Evolutionary conservation across 345 rosid genomes (phyloP), one percentile per base, ranked within the genome.

Genomic region (Adansonia digitata): DNA sequence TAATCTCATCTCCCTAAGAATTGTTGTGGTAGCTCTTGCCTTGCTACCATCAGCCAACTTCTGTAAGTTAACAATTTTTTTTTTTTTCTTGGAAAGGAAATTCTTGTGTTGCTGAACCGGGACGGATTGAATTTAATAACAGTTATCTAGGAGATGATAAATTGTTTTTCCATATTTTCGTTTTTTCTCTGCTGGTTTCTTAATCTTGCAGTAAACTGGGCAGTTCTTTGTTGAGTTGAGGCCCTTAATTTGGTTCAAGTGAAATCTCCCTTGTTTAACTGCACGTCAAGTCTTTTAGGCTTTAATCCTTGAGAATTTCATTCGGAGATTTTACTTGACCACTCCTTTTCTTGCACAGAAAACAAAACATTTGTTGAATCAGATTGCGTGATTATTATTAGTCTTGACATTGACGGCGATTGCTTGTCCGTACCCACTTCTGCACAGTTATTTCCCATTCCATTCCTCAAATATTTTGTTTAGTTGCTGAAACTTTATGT

Each of bases 1-100:
- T 93, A 81, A 66, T 93, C 17, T 69, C 86, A 7, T 72, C 88
- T 20, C 84, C 77, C 2, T 82, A 73, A 73, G 71, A 45, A 57
- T 66, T 0, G 56, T n/a, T n/a, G 37, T 43, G 59, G 62, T 65
- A 18, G 24, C 60, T 8, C 60, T 43, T 43, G 46, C 11, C 5
- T 57, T 31, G 6, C 42, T 65, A 40, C 73, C 75, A 71, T 74
- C 39, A 45, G 34, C 71, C 42, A 73, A 68, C 72, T 80, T 57
- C 11, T 80, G 77, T 77, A 76, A 77, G 75, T 55, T 73, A 24
- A 60, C 72, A 52, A 27, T 72, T 57, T 48, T 56, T 57, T 43
- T 22, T 17, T 59, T 65, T 39, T 43, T 63, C 22, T 56, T 64
- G 53, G 55, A 29, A 65, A 65, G 57, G 40, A 59, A 80, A 73